Base-by-base conservation (phyloP, 352 stramenopile genomes). In the Hyaloperonospora brassicae region DNA sequence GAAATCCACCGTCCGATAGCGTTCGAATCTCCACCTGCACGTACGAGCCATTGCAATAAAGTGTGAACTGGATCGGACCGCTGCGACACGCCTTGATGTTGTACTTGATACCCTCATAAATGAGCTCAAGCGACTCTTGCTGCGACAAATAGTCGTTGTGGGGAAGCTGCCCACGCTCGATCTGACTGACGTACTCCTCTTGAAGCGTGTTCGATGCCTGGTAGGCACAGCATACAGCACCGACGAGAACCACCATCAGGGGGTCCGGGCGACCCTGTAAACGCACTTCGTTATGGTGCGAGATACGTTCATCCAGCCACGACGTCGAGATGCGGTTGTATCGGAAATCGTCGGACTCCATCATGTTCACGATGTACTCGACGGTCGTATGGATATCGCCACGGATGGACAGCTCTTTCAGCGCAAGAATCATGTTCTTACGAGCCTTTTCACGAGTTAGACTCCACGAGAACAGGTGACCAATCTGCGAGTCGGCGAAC, bases 401-500 rank as follows among this genome's bases (percentile, higher is more conserved):
- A 52, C 97, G 93, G 66, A 99, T 99, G 31, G 87, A 98, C 8
- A 99, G 74, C 71, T 99, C 97, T 68, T 99, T 98, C 13, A 99
- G 77, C 25, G 95, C 96, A 25, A 99, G 68, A 5, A 98, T 96
- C 68, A 99, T 95, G 61, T 97, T 98, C 81, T 99, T 98, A 23
- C 96, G 72, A 1, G 97, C 96, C 52, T 95, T 93, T 64, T 99
- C 97, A 51, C 97, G 81, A 52, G 95, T 96, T 46, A 75, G 81
- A 46, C 95, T 96, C 81, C 79, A 97, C 21, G 95, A 97, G 75
- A 99, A 99, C 57, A 99, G 81, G 76, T 99, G 97, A 24, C 97
- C 97, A 78, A 99, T 99, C 72, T 99, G 97, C 35, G 95, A 99
- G 74, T 99, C 97, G 9, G 97, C 97, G 76, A 99, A 99, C 82